phyloP scores from a whole-genome alignment of 331 rosid species.

The Stylosanthes scabra region DNA sequence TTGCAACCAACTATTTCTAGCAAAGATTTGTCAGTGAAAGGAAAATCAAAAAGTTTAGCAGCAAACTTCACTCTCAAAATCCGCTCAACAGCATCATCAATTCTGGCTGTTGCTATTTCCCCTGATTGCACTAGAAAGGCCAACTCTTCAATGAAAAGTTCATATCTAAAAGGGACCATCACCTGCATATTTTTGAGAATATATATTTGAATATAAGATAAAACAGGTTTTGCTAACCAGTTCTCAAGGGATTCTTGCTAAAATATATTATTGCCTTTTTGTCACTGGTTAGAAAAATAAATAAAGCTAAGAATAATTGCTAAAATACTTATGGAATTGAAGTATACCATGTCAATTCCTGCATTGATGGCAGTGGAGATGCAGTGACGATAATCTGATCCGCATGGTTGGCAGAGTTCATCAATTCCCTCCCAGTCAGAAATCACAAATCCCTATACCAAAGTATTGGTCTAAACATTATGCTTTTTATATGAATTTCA shows the following conservation, averaged over 20 bases:
- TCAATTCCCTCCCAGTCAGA: slow-evolving; percentile 84
- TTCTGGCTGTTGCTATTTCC: slow-evolving; percentile 64
- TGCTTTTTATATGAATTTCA: slow-evolving; percentile 11
- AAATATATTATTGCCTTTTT: neutral
- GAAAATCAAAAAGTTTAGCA: slow-evolving; percentile 70
- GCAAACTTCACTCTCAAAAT: slow-evolving; percentile 83
- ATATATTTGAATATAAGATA: slow-evolving; percentile 2
- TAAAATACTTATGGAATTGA: slow-evolving; percentile 10
- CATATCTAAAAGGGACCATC: slow-evolving; percentile 66
- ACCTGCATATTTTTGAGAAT: slow-evolving; percentile 54
- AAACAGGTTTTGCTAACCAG: neutral
- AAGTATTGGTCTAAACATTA: slow-evolving; percentile 2
- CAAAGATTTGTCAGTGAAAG: slow-evolving; percentile 65
- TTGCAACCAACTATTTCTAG: slow-evolving; percentile 73
- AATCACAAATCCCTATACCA: slow-evolving; percentile 74
- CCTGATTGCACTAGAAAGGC: slow-evolving; percentile 64
- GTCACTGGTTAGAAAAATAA: neutral
- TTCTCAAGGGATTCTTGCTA: neutral
- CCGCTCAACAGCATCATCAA: slow-evolving; percentile 76
- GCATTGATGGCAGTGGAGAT: slow-evolving; percentile 68
- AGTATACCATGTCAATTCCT: slow-evolving; percentile 77
- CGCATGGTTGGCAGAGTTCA: slow-evolving; percentile 56
- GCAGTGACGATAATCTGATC: slow-evolving; percentile 63
- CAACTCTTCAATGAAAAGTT: slow-evolving; percentile 58
- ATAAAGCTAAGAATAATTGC: neutral